These are phyloP conservation scores for Castanopsis chinensis DNA, from an alignment of 306 rosid genomes.

Conservation along the genomic window DNA sequence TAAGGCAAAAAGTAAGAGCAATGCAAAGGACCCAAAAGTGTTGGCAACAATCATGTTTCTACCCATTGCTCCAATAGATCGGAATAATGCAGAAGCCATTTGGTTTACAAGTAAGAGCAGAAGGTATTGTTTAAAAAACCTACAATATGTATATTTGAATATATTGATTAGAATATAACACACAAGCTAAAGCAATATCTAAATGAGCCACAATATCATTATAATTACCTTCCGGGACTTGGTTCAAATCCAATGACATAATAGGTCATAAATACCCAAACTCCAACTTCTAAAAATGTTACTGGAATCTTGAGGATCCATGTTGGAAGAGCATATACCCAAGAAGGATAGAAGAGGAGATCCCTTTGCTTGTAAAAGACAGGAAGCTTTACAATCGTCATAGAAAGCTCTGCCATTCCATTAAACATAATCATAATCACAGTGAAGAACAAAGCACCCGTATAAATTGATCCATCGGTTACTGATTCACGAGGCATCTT, in stretches of 20 bases:
- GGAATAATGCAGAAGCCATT: slow-evolving; percentile 39
- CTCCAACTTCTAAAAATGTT: slow-evolving; percentile 30
- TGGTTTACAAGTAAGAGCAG: slow-evolving; percentile 31
- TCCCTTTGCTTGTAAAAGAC: slow-evolving; percentile 52
- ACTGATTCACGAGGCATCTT: slow-evolving; percentile 28
- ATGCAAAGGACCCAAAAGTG: slow-evolving; percentile 28
- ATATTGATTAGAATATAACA: not conserved
- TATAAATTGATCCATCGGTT: slow-evolving; percentile 24
- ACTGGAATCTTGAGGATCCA: slow-evolving; percentile 45
- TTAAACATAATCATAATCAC: slow-evolving; percentile 32
- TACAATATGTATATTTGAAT: slow-evolving; percentile 2
- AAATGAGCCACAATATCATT: not conserved
- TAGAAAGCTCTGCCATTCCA: slow-evolving; percentile 40
- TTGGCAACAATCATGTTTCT: slow-evolving; percentile 26
- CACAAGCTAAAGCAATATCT: not conserved
- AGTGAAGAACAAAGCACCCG: slow-evolving; percentile 37
- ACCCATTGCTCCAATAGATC: slow-evolving; percentile 23
- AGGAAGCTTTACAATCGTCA: slow-evolving; percentile 46
- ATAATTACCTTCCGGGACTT: slow-evolving; percentile 23
- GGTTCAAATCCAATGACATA: slow-evolving; percentile 49
- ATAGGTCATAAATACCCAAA: slow-evolving; percentile 42
- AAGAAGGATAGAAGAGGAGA: slow-evolving; percentile 40
- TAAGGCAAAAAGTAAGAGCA: slow-evolving; percentile 24
- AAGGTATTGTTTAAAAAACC: slow-evolving; percentile 41
- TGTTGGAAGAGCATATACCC: slow-evolving; percentile 40